phyloP scores from a whole-genome alignment of 2,329 filamentous ascomycete species.

The Aschersonia sp. region DNA sequence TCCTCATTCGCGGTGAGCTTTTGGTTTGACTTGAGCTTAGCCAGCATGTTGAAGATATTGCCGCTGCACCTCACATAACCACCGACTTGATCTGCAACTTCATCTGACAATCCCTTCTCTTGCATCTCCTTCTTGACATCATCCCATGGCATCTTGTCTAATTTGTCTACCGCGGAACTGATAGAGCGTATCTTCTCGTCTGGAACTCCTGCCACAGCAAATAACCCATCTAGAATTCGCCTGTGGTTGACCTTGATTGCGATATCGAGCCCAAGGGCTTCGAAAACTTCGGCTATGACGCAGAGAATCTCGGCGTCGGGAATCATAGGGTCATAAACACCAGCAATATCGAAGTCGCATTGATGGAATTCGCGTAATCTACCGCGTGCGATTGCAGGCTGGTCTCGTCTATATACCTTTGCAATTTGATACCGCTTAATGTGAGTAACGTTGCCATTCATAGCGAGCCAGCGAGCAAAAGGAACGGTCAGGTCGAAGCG shows the following conservation, averaged over 20 bases:
- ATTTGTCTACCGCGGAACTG: conserved; percentile 83
- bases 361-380: conserved; percentile 94
- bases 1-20: conserved; percentile 54
- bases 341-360: conserved; percentile 91
- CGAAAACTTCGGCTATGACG: conserved; percentile 73
- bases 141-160: conserved; percentile 81
- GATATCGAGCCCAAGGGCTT: conserved; percentile 56
- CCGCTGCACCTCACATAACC: conserved; percentile 66
- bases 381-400: conserved; percentile 59
- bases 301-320: conserved; percentile 79
- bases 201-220: conserved; percentile 79
- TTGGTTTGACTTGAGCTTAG: conserved; percentile 52
- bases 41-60: conserved; percentile 51
- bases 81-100: conserved; percentile 75
- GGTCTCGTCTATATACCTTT: conserved; percentile 50
- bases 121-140: conserved; percentile 89
- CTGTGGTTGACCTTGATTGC: conserved; percentile 91
- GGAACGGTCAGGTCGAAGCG: conserved; percentile 82
- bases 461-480: conserved; percentile 82
- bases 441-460: conserved; percentile 63
- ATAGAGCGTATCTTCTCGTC: conserved; percentile 75
- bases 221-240: conserved; percentile 83
- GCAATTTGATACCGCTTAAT: conserved; percentile 94
- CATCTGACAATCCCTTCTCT: conserved; percentile 65
- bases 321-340: conserved; percentile 75